Percentiles rank a stretch among this genome's conserved stretches.
Conservation (phyloP, 2,329 filamentous ascomycete genomes). For the Talaromyces atroroseus region DNA sequence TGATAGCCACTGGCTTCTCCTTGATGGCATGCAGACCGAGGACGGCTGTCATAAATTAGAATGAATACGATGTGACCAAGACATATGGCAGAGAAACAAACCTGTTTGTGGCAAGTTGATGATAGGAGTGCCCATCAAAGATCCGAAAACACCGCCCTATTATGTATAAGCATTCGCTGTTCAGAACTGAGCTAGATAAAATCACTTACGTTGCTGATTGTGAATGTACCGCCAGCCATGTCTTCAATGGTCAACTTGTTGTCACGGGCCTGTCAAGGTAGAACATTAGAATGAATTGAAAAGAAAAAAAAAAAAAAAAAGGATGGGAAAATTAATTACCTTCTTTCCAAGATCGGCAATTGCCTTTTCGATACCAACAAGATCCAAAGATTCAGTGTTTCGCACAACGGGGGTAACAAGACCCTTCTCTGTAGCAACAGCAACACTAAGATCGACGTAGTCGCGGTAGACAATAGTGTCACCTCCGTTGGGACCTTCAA, state of each 20-base stretch:
- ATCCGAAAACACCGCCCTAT: conserved; percentile 85
- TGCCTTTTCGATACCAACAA: conserved; percentile 80
- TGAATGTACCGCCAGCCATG: conserved; percentile 97
- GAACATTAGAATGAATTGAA: conserved; percentile 13
- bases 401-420: conserved; percentile 94
- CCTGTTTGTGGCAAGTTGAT: conserved; percentile 93
- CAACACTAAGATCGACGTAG: conserved; percentile 96
- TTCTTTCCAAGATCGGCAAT: conserved; percentile 96
- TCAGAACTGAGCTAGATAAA: too few relatives aligned
- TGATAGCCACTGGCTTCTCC: conserved; percentile 80
- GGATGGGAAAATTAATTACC: conserved; percentile 49
- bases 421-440: conserved; percentile 95
- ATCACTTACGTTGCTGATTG: conserved; percentile 73
- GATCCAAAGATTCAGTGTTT: conserved; percentile 82
- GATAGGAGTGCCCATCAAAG: conserved; percentile 94
- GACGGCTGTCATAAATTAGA: conserved; percentile 51
- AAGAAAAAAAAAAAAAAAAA: background rate
- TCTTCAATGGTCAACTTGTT: conserved; percentile 97
- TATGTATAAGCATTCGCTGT: conserved; percentile 15
- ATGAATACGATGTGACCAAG: background rate
- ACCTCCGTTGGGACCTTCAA: conserved; percentile 88
- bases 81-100: conserved; percentile 19
- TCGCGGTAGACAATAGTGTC: conserved; percentile 98
- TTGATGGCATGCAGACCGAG: conserved; percentile 95
- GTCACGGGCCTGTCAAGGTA: conserved; percentile 71